Evolutionary conservation across 192 early-diverging fungal species (phyloP).

Genomic region (Funneliformis mosseae): DNA sequence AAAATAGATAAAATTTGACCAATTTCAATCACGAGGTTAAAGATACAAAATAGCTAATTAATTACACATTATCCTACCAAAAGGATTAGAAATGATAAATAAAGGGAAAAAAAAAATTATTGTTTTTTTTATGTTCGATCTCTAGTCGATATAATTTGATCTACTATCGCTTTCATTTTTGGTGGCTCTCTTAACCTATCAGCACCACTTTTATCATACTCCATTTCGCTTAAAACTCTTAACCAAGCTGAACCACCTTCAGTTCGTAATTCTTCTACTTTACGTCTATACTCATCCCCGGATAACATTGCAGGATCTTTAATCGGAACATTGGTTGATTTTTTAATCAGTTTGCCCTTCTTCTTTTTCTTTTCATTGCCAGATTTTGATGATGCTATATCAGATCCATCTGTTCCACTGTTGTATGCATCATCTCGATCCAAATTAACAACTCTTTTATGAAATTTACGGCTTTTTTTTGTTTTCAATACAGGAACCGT

Average conservation of each 20-base stretch:
- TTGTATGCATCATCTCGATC: slow-evolving; percentile 1
- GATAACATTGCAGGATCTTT: not conserved
- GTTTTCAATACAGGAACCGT: not conserved
- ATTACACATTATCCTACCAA: too few relatives aligned
- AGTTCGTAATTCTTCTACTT: slow-evolving; percentile 53
- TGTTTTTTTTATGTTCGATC: not conserved
- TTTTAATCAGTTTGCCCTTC: slow-evolving; percentile 21
- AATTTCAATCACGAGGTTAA: too few relatives aligned
- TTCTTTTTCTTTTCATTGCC: slow-evolving; percentile 18
- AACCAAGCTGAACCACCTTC: slow-evolving; percentile 60
- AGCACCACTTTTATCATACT: slow-evolving; percentile 23
- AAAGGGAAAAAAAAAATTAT: not conserved
- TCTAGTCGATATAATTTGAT: not conserved
- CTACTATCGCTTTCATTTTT: slow-evolving; percentile 4
- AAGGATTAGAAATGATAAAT: not conserved
- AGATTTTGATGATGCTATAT: slow-evolving; percentile 3
- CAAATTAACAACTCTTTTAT: slow-evolving; percentile 40
- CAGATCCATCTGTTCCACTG: slow-evolving; percentile 21
- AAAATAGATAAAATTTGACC: too few relatives aligned
- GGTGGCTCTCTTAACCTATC: slow-evolving; percentile 24
- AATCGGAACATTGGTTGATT: slow-evolving; percentile 27
- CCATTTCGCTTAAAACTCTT: slow-evolving; percentile 55
- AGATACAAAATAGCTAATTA: too few relatives aligned
- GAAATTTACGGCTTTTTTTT: slow-evolving; percentile 35
- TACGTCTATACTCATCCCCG: slow-evolving; percentile 48